Percentiles rank a stretch among this genome's conserved stretches.
These are phyloP conservation scores for Gleditsia sinensis DNA, from an alignment of 306 rosid species.

Conservation along the genomic window DNA sequence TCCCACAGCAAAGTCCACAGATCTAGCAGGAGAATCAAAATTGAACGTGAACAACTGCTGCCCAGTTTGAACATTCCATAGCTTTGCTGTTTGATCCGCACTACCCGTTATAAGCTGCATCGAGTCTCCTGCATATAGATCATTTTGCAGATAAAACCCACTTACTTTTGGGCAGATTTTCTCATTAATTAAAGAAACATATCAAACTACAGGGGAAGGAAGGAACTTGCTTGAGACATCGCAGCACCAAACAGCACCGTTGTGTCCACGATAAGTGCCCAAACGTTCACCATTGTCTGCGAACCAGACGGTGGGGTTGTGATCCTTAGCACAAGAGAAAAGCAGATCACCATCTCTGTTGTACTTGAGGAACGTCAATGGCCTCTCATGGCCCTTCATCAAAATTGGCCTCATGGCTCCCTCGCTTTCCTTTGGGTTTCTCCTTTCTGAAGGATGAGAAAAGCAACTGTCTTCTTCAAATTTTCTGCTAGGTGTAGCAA, in stretches of 20 bases:
- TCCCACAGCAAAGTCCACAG: conserved; percentile 72
- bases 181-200: neutral
- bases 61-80: conserved; percentile 84
- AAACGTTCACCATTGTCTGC: conserved; percentile 96
- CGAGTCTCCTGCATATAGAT: conserved; percentile 55
- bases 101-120: conserved; percentile 71
- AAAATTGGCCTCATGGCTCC: conserved; percentile 93
- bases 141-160: neutral
- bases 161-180: neutral
- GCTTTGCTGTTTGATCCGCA: conserved; percentile 79
- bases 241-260: conserved; percentile 98
- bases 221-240: conserved; percentile 71
- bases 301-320: conserved; percentile 88
- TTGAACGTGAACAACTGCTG: conserved; percentile 71
- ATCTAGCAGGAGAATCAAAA: conserved; percentile 73
- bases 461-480: neutral
- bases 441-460: neutral
- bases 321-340: conserved; percentile 89
- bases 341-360: conserved; percentile 91
- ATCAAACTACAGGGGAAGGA: neutral
- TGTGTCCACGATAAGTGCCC: conserved; percentile 89
- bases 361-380: conserved; percentile 82
- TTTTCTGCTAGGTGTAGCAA: neutral
- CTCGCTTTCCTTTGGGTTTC: neutral
- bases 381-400: conserved; percentile 99